phyloP scores from a whole-genome alignment of 169 alveolate genomes.

The Theileria luwenshuni region DNA sequence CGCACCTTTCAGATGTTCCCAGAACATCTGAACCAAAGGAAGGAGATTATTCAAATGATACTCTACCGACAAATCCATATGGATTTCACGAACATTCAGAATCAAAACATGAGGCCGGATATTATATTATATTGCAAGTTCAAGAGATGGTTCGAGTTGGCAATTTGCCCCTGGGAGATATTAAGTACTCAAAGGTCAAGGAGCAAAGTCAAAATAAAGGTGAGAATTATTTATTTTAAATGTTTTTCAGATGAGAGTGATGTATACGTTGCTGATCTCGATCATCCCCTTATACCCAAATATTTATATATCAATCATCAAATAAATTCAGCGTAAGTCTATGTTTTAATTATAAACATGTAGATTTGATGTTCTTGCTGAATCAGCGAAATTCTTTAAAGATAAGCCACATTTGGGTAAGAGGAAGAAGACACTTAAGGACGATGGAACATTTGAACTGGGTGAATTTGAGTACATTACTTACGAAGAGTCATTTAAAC shows the following conservation, averaged over 20 bases:
- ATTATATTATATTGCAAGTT: background rate
- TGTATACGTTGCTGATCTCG: slow-evolving; percentile 39
- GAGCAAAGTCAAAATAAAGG: slow-evolving; percentile 24
- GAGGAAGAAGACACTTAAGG: slow-evolving; percentile 32
- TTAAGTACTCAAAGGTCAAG: slow-evolving; percentile 38
- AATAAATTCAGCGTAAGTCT: slow-evolving; percentile 45
- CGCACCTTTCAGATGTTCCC: too few relatives aligned
- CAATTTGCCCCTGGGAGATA: slow-evolving; percentile 6
- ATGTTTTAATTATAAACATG: background rate
- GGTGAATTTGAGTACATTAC: slow-evolving; percentile 53
- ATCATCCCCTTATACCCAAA: background rate
- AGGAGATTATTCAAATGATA: too few relatives aligned
- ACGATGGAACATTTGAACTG: slow-evolving; percentile 35
- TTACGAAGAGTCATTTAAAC: slow-evolving; percentile 22
- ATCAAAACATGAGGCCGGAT: too few relatives aligned
- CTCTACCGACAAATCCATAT: too few relatives aligned
- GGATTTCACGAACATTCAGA: too few relatives aligned
- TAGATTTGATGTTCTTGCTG: slow-evolving; percentile 54
- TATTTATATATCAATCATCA: slow-evolving; percentile 31
- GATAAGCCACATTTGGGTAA: slow-evolving; percentile 46
- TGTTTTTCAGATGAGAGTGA: slow-evolving; percentile 53
- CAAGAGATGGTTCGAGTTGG: slow-evolving; percentile 20
- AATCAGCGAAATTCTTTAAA: slow-evolving; percentile 27
- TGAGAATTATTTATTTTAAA: background rate
- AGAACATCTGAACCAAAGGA: too few relatives aligned